These are phyloP conservation scores for Stagonosporopsis vannaccii DNA, from an alignment of 2,329 filamentous ascomycete genomes.

Conservation along the genomic window DNA sequence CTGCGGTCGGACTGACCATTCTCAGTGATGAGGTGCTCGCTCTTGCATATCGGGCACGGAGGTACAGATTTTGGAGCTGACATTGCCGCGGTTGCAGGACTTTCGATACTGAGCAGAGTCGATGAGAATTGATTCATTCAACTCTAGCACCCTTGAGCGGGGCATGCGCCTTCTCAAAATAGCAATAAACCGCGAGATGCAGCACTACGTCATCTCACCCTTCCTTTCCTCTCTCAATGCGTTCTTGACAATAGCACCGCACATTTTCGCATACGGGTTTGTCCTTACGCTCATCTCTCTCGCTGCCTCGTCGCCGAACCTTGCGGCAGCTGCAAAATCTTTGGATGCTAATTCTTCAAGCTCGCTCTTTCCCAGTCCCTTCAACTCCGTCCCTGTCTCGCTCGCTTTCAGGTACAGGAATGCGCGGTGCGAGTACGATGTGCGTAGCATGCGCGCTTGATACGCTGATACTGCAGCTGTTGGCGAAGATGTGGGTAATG, in stretches of 20 bases:
- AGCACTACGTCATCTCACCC: slow-evolving; percentile 4
- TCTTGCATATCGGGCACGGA: neutral
- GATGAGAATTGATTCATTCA: neutral
- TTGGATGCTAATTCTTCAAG: slow-evolving; percentile 64
- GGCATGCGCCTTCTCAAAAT: neutral
- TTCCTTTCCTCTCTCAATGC: slow-evolving; percentile 62
- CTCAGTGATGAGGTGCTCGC: neutral
- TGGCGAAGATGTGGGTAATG: slow-evolving; percentile 52
- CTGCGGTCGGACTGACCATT: neutral
- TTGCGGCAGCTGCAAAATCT: slow-evolving; percentile 62
- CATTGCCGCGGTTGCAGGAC: neutral
- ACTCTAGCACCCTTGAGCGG: neutral
- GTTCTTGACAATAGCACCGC: slow-evolving; percentile 67
- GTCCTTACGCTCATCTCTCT: slow-evolving; percentile 65
- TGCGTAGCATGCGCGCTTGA: slow-evolving; percentile 70
- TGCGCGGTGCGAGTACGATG: slow-evolving; percentile 74
- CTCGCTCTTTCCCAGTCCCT: slow-evolving; percentile 45
- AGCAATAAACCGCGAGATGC: neutral
- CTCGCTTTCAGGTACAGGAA: slow-evolving; percentile 52
- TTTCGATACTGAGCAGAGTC: neutral
- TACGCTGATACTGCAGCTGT: slow-evolving; percentile 54
- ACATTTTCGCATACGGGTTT: slow-evolving; percentile 70
- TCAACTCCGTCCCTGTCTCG: slow-evolving; percentile 45
- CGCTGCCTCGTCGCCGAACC: slow-evolving; percentile 64
- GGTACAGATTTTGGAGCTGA: neutral